Conservation (phyloP, 345 rosid genomes). For the Heritiera fomes region DNA sequence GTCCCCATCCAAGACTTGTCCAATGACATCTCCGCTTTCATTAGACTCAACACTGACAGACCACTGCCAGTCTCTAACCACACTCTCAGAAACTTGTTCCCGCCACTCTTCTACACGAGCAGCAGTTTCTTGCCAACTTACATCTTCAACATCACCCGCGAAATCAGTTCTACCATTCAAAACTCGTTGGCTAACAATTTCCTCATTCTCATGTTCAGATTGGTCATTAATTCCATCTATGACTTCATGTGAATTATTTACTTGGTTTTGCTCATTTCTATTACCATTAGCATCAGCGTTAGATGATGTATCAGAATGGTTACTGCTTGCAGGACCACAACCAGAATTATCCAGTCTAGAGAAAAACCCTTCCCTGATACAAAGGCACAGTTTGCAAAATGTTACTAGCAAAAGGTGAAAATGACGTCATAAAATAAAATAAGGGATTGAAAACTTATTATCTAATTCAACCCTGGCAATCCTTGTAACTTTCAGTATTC, state of each 20-base stretch:
- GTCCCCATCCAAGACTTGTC: slow-evolving; percentile 35
- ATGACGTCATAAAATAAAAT: slow-evolving; percentile 8
- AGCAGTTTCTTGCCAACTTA: slow-evolving; percentile 43
- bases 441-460: not conserved
- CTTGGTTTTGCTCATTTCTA: slow-evolving; percentile 47
- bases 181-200: slow-evolving; percentile 33
- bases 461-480: not conserved
- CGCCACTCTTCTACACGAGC: slow-evolving; percentile 46
- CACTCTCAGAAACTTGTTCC: slow-evolving; percentile 47
- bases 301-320: slow-evolving; percentile 62
- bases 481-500: not conserved
- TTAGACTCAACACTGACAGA: slow-evolving; percentile 30
- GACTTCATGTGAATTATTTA: slow-evolving; percentile 34
- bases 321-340: slow-evolving; percentile 56
- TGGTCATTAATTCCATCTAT: slow-evolving; percentile 36
- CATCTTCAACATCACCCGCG: slow-evolving; percentile 33
- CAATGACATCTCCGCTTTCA: slow-evolving; percentile 39
- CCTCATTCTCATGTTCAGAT: slow-evolving; percentile 36
- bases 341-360: slow-evolving; percentile 68
- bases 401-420: slow-evolving; percentile 15
- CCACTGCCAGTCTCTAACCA: slow-evolving; percentile 39
- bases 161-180: slow-evolving; percentile 41
- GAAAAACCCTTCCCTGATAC: slow-evolving; percentile 78
- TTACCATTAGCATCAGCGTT: slow-evolving; percentile 43
- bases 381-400: slow-evolving; percentile 17